Evolutionary conservation across 257 asterid species (phyloP), one percentile per base, ranked within the genome.

Genomic region (Nicotiana noctiflora): DNA sequence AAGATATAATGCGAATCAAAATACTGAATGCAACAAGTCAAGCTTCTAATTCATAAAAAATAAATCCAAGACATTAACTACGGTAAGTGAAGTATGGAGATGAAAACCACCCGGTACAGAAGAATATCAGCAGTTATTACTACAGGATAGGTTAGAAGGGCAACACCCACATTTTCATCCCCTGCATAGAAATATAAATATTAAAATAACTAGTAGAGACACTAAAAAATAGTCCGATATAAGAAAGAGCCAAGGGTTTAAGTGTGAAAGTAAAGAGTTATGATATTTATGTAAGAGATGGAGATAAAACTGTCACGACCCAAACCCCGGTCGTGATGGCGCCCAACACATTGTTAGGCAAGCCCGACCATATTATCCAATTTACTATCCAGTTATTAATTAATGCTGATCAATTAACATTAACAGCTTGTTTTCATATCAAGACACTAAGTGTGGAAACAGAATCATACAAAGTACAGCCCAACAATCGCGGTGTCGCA

Each of bases 121-220:
- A 96, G 97, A 83, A 96, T 96, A 87, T 93, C 99, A 81, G 98
- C 93, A 57, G 99, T 97, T 97, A 96, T 96, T 85, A 96, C 88
- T 82, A 92, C 98, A 61, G 99, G 98, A 88, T 94, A 96, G 46
- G 98, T 94, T 81, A 96, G 88, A 79, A 93, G 94, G 74, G 90
- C 97, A 82, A 92, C 99, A 75, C 97, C 98, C 84, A 96, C 99
- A 90, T 92, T 96, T 77, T 96, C 97, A 90, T 88, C 63, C 98
- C 98, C 98, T 93, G 87, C 78, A 84, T 23, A 79, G 59, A 70
- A 53, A 53, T 44, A 12, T 19, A 59, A 25, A 79, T 32, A 29
- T 72, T 21, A 46, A 72, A 23, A 72, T 23, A 21, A 46, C 60
- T 5, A 6, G 40, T 72, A 46, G 1, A 72, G 78, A 72, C 77